Evolutionary conservation across 805 yeast genomes (phyloP).

Genomic region (Zygoascus biomembranicola): DNA sequence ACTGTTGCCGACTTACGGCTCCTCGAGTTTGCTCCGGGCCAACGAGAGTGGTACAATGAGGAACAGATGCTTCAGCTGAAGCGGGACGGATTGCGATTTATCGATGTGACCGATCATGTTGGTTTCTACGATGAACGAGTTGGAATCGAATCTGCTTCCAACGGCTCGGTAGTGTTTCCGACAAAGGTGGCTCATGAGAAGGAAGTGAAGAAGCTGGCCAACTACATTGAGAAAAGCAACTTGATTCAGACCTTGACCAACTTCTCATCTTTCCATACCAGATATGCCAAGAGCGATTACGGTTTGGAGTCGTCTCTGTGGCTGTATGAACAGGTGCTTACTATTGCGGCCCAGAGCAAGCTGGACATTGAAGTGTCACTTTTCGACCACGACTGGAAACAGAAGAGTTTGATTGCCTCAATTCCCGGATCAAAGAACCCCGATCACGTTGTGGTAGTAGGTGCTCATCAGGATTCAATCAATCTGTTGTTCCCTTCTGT

Average conservation of each 20-base stretch:
- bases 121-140: conserved; percentile 9
- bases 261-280: conserved; percentile 62
- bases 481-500: conserved; percentile 63
- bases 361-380: conserved; percentile 34
- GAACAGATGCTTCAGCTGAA: conserved; percentile 37
- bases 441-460: conserved; percentile 58
- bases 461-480: conserved; percentile 84
- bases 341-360: conserved; percentile 29
- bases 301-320: conserved; percentile 68
- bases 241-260: conserved; percentile 49
- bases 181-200: conserved; percentile 29
- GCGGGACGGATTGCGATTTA: conserved; percentile 43
- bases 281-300: conserved; percentile 66
- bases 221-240: conserved; percentile 37
- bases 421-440: conserved; percentile 34
- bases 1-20: neutral
- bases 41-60: conserved; percentile 29
- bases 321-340: conserved; percentile 44
- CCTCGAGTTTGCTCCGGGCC: conserved; percentile 9
- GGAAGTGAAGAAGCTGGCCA: conserved; percentile 35
- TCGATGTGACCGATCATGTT: conserved; percentile 51
- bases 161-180: conserved; percentile 44
- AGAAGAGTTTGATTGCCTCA: conserved; percentile 63
- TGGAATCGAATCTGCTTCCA: neutral
- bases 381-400: conserved; percentile 68